A percentile compares a stretch with the other conserved stretches of the same genome.
Conservation (phyloP, 495 filamentous ascomycete species). For the Penicillium steckii region DNA sequence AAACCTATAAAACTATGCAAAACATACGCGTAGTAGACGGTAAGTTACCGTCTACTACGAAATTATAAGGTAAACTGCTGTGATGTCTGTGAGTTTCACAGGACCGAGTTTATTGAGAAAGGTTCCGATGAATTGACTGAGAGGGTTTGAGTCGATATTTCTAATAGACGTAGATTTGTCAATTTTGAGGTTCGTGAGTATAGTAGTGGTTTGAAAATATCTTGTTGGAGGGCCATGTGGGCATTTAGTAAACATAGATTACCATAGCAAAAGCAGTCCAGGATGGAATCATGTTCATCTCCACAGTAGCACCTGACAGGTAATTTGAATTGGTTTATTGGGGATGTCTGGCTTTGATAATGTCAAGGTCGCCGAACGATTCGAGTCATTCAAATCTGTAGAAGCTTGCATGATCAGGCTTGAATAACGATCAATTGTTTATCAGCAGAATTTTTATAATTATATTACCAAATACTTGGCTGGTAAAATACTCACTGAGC, state of each 20-base stretch:
- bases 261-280: background rate
- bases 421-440: no score
- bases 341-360: no score
- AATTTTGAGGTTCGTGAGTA: background rate
- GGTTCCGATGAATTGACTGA: background rate
- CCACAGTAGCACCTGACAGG: background rate
- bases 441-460: no score
- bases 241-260: background rate
- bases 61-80: background rate
- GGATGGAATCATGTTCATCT: background rate
- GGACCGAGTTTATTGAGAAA: background rate
- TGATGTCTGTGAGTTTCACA: background rate
- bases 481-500: no score
- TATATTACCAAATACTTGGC: no score
- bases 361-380: background rate
- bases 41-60: no score
- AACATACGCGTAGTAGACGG: background rate
- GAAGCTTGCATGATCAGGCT: background rate
- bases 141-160: background rate
- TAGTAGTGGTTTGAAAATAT: background rate
- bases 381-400: background rate
- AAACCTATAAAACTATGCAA: background rate
- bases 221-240: background rate
- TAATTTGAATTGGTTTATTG: background rate
- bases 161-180: background rate